phyloP scores from a whole-genome alignment of 768 basidiomycete genomes.

The Amyloporia xantha region DNA sequence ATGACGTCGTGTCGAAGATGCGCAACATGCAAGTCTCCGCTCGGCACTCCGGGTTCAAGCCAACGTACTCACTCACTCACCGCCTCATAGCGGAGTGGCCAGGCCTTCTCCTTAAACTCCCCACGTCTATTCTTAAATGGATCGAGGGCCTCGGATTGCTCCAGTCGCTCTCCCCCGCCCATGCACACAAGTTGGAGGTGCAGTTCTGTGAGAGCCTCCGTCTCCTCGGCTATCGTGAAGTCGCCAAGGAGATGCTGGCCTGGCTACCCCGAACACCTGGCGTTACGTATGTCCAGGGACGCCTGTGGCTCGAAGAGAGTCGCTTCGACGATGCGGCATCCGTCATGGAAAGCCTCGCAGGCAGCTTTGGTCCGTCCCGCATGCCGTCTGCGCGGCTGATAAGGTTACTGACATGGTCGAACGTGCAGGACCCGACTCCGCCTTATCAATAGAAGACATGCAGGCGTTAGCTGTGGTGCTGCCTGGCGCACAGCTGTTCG shows the following conservation, averaged over 20 bases:
- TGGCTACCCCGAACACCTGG: constrained; percentile 79
- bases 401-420: constrained; percentile 11
- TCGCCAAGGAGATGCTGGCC: constrained; percentile 57
- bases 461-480: constrained; percentile 58
- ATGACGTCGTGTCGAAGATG: constrained; percentile 58
- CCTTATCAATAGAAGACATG: constrained; percentile 51
- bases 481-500: constrained; percentile 47
- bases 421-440: constrained; percentile 39
- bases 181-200: constrained; percentile 62
- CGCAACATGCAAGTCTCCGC: constrained; percentile 61
- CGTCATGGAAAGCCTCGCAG: constrained; percentile 67
- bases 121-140: constrained; percentile 61
- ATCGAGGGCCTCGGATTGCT: constrained; percentile 62
- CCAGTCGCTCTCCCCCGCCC: constrained; percentile 60
- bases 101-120: constrained; percentile 30
- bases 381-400: background rate
- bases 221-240: constrained; percentile 51
- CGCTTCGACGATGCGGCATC: constrained; percentile 68
- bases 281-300: constrained; percentile 64
- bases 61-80: constrained; percentile 59
- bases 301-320: constrained; percentile 59
- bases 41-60: constrained; percentile 31
- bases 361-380: constrained; percentile 57
- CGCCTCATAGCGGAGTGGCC: constrained; percentile 50
- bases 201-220: constrained; percentile 67